phyloP scores from a whole-genome alignment of 495 filamentous ascomycete genomes.

The Lentithecium fluviatile region DNA sequence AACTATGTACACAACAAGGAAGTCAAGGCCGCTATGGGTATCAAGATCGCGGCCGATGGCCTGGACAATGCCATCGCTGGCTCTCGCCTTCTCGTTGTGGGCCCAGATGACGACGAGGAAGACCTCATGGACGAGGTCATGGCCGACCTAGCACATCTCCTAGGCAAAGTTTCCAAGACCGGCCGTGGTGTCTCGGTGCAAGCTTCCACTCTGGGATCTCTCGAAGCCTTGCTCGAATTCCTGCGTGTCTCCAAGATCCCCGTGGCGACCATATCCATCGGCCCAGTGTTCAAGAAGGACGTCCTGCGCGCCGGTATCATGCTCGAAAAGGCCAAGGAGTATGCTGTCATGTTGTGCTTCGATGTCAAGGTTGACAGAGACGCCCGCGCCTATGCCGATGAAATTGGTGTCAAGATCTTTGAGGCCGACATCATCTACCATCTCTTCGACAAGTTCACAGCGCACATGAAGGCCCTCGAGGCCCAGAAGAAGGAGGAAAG shows the following conservation, averaged over 20 bases:
- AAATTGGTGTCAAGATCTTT: slow-evolving; percentile 96
- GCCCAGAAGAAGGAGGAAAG: slow-evolving; percentile 95
- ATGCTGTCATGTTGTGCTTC: slow-evolving; percentile 98
- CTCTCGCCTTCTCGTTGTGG: slow-evolving; percentile 89
- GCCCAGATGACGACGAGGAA: slow-evolving; percentile 92
- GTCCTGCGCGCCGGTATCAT: slow-evolving; percentile 95
- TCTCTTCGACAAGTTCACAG: slow-evolving; percentile 93
- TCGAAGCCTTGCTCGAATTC: slow-evolving; percentile 97
- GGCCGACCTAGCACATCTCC: slow-evolving; percentile 87
- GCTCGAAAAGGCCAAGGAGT: slow-evolving; percentile 94
- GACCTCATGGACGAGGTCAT: slow-evolving; percentile 96
- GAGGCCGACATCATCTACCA: slow-evolving; percentile 99
- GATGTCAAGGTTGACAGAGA: slow-evolving; percentile 99
- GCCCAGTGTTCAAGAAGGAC: slow-evolving; percentile 97
- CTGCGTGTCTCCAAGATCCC: slow-evolving; percentile 91
- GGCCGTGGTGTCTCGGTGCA: slow-evolving; percentile 95
- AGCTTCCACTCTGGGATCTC: slow-evolving; percentile 93
- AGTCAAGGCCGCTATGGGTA: slow-evolving; percentile 96
- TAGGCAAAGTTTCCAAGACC: slow-evolving; percentile 83
- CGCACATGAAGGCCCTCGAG: slow-evolving; percentile 79
- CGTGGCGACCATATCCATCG: slow-evolving; percentile 95
- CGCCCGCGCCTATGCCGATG: slow-evolving; percentile 83
- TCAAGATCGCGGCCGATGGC: slow-evolving; percentile 96
- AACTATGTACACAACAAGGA: slow-evolving; percentile 98
- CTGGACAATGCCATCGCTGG: slow-evolving; percentile 97